Percentiles rank a stretch among this genome's conserved stretches.
These are phyloP conservation scores for Lithohypha guttulata DNA, from an alignment of 2,329 filamentous ascomycete species.

Conservation along the genomic window DNA sequence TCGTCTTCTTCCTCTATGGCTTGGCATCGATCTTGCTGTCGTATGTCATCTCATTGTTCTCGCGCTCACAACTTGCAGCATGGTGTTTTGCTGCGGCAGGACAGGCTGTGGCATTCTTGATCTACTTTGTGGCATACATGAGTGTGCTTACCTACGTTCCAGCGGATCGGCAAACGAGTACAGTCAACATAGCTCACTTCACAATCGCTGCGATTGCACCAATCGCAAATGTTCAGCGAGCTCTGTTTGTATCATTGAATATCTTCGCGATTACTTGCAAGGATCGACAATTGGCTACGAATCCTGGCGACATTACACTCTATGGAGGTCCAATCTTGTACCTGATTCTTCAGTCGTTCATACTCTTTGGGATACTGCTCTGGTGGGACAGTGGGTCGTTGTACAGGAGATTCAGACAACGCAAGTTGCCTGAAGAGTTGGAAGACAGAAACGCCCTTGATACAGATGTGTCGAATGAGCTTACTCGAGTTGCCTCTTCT, in stretches of 20 bases:
- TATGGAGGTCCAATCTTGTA: constrained; percentile 83
- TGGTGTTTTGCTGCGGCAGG: constrained; percentile 73
- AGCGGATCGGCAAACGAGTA: constrained; percentile 55
- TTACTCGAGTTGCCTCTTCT: constrained; percentile 49
- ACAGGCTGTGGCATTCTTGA: constrained; percentile 60
- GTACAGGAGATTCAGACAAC: constrained; percentile 43
- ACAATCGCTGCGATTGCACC: constrained; percentile 64
- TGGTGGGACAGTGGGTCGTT: constrained; percentile 70
- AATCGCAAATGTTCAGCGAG: constrained; percentile 61
- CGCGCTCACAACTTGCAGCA: constrained; percentile 66
- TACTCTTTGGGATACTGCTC: constrained; percentile 62
- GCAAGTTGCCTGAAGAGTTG: constrained; percentile 33
- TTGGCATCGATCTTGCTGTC: constrained; percentile 64
- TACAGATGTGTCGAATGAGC: constrained; percentile 55
- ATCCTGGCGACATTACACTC: constrained; percentile 59
- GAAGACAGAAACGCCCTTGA: constrained; percentile 31
- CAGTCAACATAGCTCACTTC: constrained; percentile 62
- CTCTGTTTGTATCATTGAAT: constrained; percentile 69
- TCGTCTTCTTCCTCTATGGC: constrained; percentile 71
- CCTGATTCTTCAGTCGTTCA: constrained; percentile 59
- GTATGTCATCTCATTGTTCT: constrained; percentile 73
- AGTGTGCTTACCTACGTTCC: constrained; percentile 64
- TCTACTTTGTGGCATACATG: constrained; percentile 63
- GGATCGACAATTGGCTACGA: constrained; percentile 50
- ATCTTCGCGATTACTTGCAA: constrained; percentile 69